phyloP scores from a whole-genome alignment of 1,139 yeast species.

The Candida sanyaensis region DNA sequence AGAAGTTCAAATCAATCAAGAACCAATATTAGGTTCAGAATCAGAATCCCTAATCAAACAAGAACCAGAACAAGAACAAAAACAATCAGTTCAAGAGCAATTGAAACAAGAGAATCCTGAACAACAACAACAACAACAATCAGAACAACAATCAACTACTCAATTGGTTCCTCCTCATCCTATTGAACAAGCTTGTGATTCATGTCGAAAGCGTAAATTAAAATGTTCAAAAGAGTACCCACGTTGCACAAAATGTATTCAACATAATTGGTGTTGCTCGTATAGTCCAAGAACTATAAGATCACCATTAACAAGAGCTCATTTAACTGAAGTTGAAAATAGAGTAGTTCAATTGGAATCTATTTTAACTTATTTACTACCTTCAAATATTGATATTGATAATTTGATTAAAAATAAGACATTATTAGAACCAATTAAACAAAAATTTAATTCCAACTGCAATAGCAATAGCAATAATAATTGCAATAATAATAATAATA shows the following conservation, averaged over 20 bases:
- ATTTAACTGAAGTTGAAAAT: conserved; percentile 74
- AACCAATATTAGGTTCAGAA: neutral
- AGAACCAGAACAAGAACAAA: neutral
- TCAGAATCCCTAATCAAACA: neutral
- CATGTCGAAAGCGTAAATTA: conserved; percentile 58
- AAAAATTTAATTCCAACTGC: conserved; percentile 5
- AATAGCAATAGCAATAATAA: neutral
- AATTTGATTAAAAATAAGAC: conserved; percentile 28
- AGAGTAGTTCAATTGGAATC: conserved; percentile 58
- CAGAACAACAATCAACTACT: conserved; percentile 1
- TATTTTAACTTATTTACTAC: conserved; percentile 45
- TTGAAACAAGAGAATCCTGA: no score
- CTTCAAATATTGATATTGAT: conserved; percentile 21
- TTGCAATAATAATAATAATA: no score
- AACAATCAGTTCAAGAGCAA: neutral
- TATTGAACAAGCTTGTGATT: conserved; percentile 58
- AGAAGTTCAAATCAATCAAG: neutral
- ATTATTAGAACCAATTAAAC: conserved; percentile 19
- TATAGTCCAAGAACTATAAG: conserved; percentile 79
- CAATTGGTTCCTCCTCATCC: conserved; percentile 7
- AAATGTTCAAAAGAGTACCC: conserved; percentile 70
- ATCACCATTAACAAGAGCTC: conserved; percentile 80
- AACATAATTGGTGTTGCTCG: conserved; percentile 72
- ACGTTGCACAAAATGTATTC: conserved; percentile 72
- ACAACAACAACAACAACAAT: neutral